phyloP scores from a whole-genome alignment of 805 yeast species.

The Cephaloascus fragrans region DNA sequence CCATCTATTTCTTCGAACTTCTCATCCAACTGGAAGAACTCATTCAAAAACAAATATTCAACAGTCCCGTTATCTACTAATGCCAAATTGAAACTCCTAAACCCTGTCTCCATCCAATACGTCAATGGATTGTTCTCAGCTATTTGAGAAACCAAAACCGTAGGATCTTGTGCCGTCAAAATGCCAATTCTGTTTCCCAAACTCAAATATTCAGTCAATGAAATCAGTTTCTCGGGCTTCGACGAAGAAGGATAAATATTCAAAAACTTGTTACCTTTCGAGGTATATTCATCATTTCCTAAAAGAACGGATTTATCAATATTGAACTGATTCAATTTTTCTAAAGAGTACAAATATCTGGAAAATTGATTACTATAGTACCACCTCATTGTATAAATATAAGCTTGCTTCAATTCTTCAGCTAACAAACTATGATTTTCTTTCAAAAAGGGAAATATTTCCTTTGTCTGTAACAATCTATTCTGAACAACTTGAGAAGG shows the following conservation, averaged over 20 bases:
- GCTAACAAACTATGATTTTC: constrained; percentile 54
- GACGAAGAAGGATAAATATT: not conserved
- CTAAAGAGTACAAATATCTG: constrained; percentile 64
- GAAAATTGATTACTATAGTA: constrained; percentile 75
- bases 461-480: constrained; percentile 51
- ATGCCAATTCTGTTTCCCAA: constrained; percentile 54
- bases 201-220: constrained; percentile 43
- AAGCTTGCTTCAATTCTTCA: constrained; percentile 66
- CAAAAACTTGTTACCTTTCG: not conserved
- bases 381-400: constrained; percentile 87
- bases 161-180: constrained; percentile 41
- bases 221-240: constrained; percentile 2
- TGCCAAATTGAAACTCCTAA: constrained; percentile 63
- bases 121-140: constrained; percentile 66
- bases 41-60: constrained; percentile 65
- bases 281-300: constrained; percentile 26
- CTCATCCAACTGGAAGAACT: constrained; percentile 49
- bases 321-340: constrained; percentile 44
- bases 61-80: constrained; percentile 67
- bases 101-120: constrained; percentile 66
- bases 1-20: constrained; percentile 33
- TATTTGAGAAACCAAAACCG: constrained; percentile 72
- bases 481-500: constrained; percentile 73
- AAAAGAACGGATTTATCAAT: constrained; percentile 50
- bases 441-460: constrained; percentile 47